Evolutionary conservation across 352 stramenopile genomes (phyloP), one percentile per base, ranked within the genome.

Genomic region (Pythium chondricola): DNA sequence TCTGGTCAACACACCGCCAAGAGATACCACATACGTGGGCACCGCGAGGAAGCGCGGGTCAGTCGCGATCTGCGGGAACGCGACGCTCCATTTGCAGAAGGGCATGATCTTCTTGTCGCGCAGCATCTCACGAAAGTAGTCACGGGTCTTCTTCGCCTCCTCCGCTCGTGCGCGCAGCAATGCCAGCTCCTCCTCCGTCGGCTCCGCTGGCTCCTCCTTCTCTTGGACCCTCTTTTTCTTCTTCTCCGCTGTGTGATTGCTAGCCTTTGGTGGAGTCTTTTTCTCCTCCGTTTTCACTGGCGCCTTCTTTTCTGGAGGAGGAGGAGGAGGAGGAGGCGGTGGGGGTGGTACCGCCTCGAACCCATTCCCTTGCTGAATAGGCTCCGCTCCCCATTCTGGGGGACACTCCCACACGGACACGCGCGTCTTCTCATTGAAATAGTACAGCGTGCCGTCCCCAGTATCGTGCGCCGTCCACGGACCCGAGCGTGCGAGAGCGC

Each of bases 61-160:
- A n/a, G 59, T 58, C 17, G 74, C 66, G 51, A 93, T 88, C 30
- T 78, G 71, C 6, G 81, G 78, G 27, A 93, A 61, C 25, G 77
- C 81, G 10, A 86, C 81, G 36, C 77, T 87, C 81, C 81, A 93
- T 44, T 88, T 88, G 44, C 61, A 78, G 27, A 88, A 82, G 36
- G 81, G 81, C 76, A 93, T 88, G 48, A 93, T 86, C 44, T 81
- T 84, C 57, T 90, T 90, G 43, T 90, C 76, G 25, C 78, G 69
- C 43, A 93, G 54, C 81, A 93, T 84, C 22, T 69, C 55, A 7
- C 66, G 57, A 38, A 90, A 93, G 26, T 73, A 65, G 24, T 85
- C 69, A 16, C 38, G 8, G 65, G 74, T 42, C n/a, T 63, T 57
- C 47, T 83, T 71, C 13, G 61, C 45, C 20, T 89, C 63, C 31